Evolutionary conservation across 345 rosid genomes (phyloP), one percentile per base, ranked within the genome.

Genomic region (Rubroshorea leprosula): DNA sequence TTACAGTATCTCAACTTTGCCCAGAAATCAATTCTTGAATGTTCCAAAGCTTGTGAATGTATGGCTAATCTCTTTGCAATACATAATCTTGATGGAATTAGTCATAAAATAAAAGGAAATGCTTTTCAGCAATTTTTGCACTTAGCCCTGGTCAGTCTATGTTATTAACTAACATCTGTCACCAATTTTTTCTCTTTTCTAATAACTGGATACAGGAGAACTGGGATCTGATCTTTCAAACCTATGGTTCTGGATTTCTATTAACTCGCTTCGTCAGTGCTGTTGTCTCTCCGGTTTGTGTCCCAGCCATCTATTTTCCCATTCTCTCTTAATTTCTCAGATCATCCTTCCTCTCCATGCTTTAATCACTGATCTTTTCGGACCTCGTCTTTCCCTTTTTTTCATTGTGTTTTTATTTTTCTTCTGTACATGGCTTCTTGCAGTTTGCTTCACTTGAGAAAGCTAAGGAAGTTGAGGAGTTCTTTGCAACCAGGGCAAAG

Each of bases 401-500:
- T 4, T 12, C 10, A 13, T 8, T 17, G 5, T 48, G 8, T 43
- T 2, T 20, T 6, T 20, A 15, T 0, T 19, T 22, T 39, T 52
- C n/a, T 41, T 7, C 24, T n/a, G 16, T 45, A 18, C 8, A 1
- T 19, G 18, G 47, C 22, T 48, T 55, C 47, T 17, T 53, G 19
- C 84, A 93, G 99, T 87, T 93, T 75, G 87, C 91, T 49, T 93
- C 99, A 23, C 53, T 72, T 63, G 96, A 93, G 74, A 87, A 76
- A 72, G 88, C 78, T 7, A 68, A 68, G 68, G 97, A 93, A 76
- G 77, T 82, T 29, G 94, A 83, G 71, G 92, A 93, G 72, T 89
- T 75, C 85, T 93, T 85, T 68, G 78, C 85, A 44, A 75, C 66
- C 58, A 79, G 92, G 5, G 22, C 77, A 0, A 80, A 62, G 68